These are phyloP conservation scores for rapeseed (Brassica napus) DNA, from an alignment of 345 rosid species.

Conservation along the genomic window Da-Ae NC_063436.1:6807001-6807500, in stretches of 20 bases:
- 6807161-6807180: conserved; percentile 29
- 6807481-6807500: conserved; percentile 86
- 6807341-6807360: conserved; percentile 41
- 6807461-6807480: conserved; percentile 92
- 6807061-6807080: conserved; percentile 1
- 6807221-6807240: conserved; percentile 40
- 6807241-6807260: conserved; percentile 44
- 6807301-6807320: conserved; percentile 5
- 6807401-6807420: conserved; percentile 69
- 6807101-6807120: not conserved
- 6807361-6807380: conserved; percentile 50
- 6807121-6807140: conserved; percentile 6
- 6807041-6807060: not conserved
- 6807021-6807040: not conserved
- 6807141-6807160: conserved; percentile 8
- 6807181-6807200: conserved; percentile 41
- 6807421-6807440: conserved; percentile 87
- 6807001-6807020: conserved; percentile 19
- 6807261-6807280: conserved; percentile 6
- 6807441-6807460: conserved; percentile 78
- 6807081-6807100: conserved; percentile 28
- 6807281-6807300: not conserved
- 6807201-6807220: conserved; percentile 38
- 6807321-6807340: not conserved
- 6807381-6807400: conserved; percentile 80